Evolutionary conservation across 306 rosid genomes (phyloP), one percentile per base, ranked within the genome.

Genomic region (Ceratonia siliqua): DNA sequence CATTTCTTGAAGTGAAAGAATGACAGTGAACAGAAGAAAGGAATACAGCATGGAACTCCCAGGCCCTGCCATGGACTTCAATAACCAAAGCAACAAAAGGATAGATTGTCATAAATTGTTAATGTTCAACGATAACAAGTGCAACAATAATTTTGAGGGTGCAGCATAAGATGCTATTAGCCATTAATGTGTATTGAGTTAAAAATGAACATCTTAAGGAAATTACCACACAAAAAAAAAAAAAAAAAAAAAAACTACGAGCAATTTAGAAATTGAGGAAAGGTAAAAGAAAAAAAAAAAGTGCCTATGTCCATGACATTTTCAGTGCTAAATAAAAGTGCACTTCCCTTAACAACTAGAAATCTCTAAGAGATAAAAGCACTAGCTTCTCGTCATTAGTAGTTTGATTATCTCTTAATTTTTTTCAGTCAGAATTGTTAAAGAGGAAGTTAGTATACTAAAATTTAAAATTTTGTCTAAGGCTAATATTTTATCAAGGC

Each of bases 1-100:
- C 92, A 95, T 85, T 81, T 90, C 93, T 89, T 92, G 98, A 77
- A 95, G 98, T 2, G 99, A 95, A 70, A 95, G 97, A 75, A 87
- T 89, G 52, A 95, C 96, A 21, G 64, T 82, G 82, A 95, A 95
- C 35, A 95, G 81, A 82, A 95, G 98, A 79, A 88, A 75, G 24
- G 99, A 95, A 85, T 90, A 92, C 50, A 84, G 64, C 99, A 95
- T 95, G 53, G 99, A 95, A 79, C 96, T 90, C 75, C 93, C 89
- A 0, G 97, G 72, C 64, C 91, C 90, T 77, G 97, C 98, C 99
- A 95, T 95, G 76, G 76, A 67, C 81, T 90, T 83, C 81, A 66
- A 32, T 66, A 15, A 74, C 56, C 48, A 62, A 38, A 12, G 18
- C 36, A 38, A 62, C 68, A 62, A 35, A 18, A 38, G 32, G 32